Conservation (phyloP, 1,139 yeast genomes). For the Meyerozyma athensensis region DNA sequence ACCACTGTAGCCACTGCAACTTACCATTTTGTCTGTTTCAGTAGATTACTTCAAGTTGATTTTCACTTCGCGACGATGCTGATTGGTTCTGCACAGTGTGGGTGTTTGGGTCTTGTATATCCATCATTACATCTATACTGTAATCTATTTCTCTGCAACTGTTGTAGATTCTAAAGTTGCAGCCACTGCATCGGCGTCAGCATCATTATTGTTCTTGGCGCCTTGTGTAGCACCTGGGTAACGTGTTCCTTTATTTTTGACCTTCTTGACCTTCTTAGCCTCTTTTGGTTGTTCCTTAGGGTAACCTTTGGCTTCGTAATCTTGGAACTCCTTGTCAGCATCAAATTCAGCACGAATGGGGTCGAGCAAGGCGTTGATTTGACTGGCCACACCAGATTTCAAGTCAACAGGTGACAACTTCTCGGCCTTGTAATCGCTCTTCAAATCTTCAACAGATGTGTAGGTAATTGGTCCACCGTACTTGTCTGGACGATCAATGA, state of each 20-base stretch:
- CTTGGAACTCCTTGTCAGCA: constrained; percentile 64
- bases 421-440: constrained; percentile 65
- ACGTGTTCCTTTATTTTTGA: constrained; percentile 76
- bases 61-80: constrained; percentile 1
- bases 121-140: background rate
- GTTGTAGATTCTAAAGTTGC: constrained; percentile 15
- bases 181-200: constrained; percentile 11
- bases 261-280: constrained; percentile 67
- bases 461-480: constrained; percentile 90
- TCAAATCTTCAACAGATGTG: constrained; percentile 62
- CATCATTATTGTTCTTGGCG: constrained; percentile 10
- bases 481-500: constrained; percentile 88
- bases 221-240: constrained; percentile 60
- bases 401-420: constrained; percentile 89
- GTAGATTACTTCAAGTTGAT: background rate
- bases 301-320: constrained; percentile 73
- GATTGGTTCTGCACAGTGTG: background rate
- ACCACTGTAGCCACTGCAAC: background rate
- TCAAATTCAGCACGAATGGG: constrained; percentile 77
- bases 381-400: constrained; percentile 85
- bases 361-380: constrained; percentile 70
- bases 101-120: background rate
- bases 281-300: constrained; percentile 63
- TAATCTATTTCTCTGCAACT: constrained; percentile 12
- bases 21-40: constrained; percentile 1